A percentile compares a stretch with the other conserved stretches of the same genome.
Conservation (phyloP, 495 filamentous ascomycete genomes). For the Podospora pseudocomata region DNA sequence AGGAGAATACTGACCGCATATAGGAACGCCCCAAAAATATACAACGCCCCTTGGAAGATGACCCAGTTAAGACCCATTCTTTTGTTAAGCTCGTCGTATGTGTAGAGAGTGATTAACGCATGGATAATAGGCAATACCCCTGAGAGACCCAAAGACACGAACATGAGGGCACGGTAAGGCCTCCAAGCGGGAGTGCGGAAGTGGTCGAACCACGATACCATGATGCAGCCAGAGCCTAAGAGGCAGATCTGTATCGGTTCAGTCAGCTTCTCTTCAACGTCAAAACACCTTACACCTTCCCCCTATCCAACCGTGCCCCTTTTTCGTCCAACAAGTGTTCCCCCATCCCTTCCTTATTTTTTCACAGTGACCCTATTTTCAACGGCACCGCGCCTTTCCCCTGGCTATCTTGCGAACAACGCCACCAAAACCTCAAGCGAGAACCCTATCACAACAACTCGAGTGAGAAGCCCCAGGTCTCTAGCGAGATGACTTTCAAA, state of each 20-base stretch:
- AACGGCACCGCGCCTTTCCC: background rate
- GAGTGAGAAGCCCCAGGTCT: background rate
- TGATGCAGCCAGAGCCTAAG: slow-evolving; percentile 68
- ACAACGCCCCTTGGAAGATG: slow-evolving; percentile 69
- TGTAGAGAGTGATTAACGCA: slow-evolving; percentile 56
- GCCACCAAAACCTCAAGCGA: background rate
- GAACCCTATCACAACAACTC: background rate
- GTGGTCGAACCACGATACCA: slow-evolving; percentile 69
- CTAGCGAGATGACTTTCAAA: background rate
- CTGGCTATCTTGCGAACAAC: background rate
- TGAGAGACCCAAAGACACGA: slow-evolving; percentile 81
- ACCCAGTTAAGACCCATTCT: slow-evolving; percentile 83
- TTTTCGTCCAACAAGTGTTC: background rate
- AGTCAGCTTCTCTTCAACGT: slow-evolving; percentile 6
- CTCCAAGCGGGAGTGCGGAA: slow-evolving; percentile 81
- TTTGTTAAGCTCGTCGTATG: slow-evolving; percentile 44
- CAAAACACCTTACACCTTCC: background rate
- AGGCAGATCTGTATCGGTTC: slow-evolving; percentile 58
- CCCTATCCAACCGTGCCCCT: background rate
- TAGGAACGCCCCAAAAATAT: slow-evolving; percentile 79
- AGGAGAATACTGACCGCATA: slow-evolving; percentile 55
- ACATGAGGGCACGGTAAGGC: slow-evolving; percentile 86
- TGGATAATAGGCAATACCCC: slow-evolving; percentile 74
- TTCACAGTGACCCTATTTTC: background rate
- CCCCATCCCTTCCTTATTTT: background rate